phyloP scores from a whole-genome alignment of 257 asterid species.

The Salvia miltiorrhiza region DNA sequence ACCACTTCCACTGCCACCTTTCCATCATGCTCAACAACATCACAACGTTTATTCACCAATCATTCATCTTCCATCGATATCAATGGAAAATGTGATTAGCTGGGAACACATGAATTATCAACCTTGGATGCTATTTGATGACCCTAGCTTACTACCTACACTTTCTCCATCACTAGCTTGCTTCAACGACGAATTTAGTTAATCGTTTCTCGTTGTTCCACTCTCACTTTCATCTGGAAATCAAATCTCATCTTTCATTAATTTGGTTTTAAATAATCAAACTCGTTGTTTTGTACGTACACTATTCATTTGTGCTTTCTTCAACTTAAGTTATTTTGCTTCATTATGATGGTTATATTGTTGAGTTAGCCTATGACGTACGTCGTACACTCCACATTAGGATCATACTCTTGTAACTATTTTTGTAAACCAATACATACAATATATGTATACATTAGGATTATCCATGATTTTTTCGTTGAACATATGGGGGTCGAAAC shows the following conservation, averaged over 20 bases:
- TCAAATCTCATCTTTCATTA: neutral
- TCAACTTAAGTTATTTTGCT: neutral
- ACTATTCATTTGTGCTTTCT: neutral
- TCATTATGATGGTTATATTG: neutral
- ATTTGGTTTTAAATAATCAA: neutral
- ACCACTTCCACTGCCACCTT: neutral
- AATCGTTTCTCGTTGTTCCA: neutral
- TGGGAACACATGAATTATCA: constrained; percentile 33
- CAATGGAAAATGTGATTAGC: constrained; percentile 10
- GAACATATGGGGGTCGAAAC: too few species aligned
- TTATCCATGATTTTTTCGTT: too few species aligned
- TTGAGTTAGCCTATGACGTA: too few species aligned
- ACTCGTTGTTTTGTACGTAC: neutral
- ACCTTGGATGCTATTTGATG: constrained; percentile 21
- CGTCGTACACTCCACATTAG: too few species aligned
- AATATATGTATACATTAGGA: too few species aligned
- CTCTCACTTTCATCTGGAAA: constrained; percentile 15
- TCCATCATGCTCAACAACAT: neutral
- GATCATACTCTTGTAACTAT: too few species aligned
- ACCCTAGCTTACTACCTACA: constrained; percentile 16
- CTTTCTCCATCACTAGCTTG: constrained; percentile 10
- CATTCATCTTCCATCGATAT: neutral
- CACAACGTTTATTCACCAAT: neutral
- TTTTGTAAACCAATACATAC: too few species aligned
- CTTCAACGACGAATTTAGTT: constrained; percentile 12